phyloP scores from a whole-genome alignment of 352 stramenopile species.

The Pelagophyceae sp. region DNA sequence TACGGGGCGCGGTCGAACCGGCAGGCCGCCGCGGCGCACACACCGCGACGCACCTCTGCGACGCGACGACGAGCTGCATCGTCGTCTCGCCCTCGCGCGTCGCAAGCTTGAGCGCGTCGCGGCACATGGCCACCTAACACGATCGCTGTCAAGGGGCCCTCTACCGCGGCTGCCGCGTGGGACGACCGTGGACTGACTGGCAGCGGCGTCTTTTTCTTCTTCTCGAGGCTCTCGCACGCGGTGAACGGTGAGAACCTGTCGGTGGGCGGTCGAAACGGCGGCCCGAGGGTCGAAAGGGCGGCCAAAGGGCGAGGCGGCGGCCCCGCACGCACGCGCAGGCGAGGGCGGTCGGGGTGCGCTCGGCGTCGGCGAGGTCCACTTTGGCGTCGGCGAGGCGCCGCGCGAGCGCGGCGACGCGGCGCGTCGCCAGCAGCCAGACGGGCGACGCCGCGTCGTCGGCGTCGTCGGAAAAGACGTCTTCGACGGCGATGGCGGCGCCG shows the following conservation, averaged over 20 bases:
- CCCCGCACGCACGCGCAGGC: not conserved
- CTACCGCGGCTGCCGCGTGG: too few relatives aligned
- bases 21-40: not conserved
- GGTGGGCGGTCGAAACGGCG: too few relatives aligned
- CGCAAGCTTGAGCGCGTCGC: slow-evolving; percentile 15
- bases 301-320: not conserved
- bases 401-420: not conserved
- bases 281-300: not conserved
- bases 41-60: not conserved
- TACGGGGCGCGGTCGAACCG: not conserved
- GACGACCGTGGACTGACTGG: too few relatives aligned
- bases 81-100: not conserved
- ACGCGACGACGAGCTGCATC: not conserved
- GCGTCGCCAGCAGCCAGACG: not conserved
- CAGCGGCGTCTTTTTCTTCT: too few relatives aligned
- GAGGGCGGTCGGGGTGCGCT: not conserved
- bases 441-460: not conserved
- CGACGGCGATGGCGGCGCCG: not conserved
- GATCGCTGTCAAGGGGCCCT: not conserved
- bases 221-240: too few relatives aligned
- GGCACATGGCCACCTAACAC: not conserved
- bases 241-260: too few relatives aligned
- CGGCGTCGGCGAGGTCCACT: not conserved
- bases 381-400: not conserved
- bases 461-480: not conserved